Conservation (phyloP, 2,329 filamentous ascomycete species). For the Fusarium proliferatum region DNA sequence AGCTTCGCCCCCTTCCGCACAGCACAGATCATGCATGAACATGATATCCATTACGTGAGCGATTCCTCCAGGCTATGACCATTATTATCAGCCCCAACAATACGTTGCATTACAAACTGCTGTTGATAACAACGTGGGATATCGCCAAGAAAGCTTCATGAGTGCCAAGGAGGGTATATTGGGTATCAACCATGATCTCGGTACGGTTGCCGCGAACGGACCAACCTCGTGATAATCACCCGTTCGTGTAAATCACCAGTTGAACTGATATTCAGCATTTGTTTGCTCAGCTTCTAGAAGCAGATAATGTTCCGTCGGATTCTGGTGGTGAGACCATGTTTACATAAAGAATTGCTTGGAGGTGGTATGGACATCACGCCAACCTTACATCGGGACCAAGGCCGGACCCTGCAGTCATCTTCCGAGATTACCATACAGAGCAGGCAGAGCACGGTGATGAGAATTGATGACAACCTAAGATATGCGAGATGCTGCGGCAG, state of each 20-base stretch:
- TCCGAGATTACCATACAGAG: background rate
- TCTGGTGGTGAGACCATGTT: background rate
- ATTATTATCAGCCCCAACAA: slow-evolving; percentile 63
- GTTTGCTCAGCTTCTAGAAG: background rate
- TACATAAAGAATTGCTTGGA: slow-evolving; percentile 1
- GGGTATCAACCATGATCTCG: background rate
- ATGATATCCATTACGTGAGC: slow-evolving; percentile 73
- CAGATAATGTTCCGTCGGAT: background rate
- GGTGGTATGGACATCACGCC: background rate
- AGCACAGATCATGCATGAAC: slow-evolving; percentile 79
- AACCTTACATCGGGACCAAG: background rate
- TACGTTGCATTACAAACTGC: slow-evolving; percentile 65
- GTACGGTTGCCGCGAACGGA: background rate
- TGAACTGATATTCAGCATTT: background rate
- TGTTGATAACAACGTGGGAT: background rate
- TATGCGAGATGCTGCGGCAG: background rate
- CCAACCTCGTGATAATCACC: background rate
- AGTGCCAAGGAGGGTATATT: background rate
- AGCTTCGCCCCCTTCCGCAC: slow-evolving; percentile 73
- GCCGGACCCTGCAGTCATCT: background rate
- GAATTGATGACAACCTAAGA: background rate
- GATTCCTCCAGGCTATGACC: slow-evolving; percentile 79
- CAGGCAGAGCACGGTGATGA: slow-evolving; percentile 2
- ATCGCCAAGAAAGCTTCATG: background rate
- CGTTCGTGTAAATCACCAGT: too few relatives aligned